Evolutionary conservation across 495 filamentous ascomycete genomes (phyloP), one percentile per base, ranked within the genome.

Genomic region (Oidiodendron maius): DNA sequence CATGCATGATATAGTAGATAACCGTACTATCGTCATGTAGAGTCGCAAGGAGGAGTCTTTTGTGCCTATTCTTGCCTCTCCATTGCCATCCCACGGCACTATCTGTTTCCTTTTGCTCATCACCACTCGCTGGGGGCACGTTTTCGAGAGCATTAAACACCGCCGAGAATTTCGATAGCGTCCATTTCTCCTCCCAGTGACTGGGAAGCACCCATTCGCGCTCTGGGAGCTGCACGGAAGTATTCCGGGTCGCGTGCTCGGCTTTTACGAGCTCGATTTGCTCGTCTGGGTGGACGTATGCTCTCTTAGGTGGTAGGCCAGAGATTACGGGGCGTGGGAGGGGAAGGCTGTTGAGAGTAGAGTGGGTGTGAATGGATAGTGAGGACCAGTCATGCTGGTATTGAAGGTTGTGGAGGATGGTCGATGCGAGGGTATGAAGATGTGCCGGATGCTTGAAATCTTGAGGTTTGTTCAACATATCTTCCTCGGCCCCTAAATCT

Each of bases 231-330:
- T 71, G 71, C 21, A 59, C 53, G n/a, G 75, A 65, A 23, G 46
- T 55, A 42, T 65, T 50, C 11, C 58, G 55, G 2, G 57, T 50
- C 23, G 62, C 62, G 47, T 68, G 64, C 46, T 72, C 67, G 34
- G 68, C 68, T 63, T 86, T 81, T 46, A 95, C 67, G 62, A 88
- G 76, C 53, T 80, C 83, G 35, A 90, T 76, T 66, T 95, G 89
- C 65, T 94, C 87, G 64, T 96, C 93, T 4, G 93, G 93, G 64
- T 98, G 91, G 44, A 87, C 76, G 68, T 98, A 97, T 18, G 95
- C 75, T 4, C 81, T 78, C 41, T 84, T 78, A 4, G 93, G 89
- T 6, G 93, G 91, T n/a, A 95, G 72, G 4, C 93, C 93, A 4
- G 88, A 87, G 40, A 98, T 72, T 51, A 98, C 63, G 1, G 80